phyloP scores from a whole-genome alignment of 352 stramenopile species.

The Globisporangium parvum region DNA sequence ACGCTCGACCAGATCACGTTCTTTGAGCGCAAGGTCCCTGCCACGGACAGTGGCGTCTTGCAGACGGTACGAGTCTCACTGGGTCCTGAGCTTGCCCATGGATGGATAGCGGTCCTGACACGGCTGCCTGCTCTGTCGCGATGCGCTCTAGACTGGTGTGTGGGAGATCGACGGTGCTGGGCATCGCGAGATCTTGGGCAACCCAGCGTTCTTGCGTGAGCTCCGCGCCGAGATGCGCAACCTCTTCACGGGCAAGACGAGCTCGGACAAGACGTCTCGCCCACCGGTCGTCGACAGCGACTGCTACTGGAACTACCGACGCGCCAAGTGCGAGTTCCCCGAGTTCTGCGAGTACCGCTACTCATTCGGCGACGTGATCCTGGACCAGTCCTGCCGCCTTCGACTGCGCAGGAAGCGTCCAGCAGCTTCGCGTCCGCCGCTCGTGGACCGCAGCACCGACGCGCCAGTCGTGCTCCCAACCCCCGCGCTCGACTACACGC shows the following conservation, averaged over 20 bases:
- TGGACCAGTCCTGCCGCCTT: slow-evolving; percentile 78
- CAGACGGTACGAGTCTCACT: slow-evolving; percentile 21
- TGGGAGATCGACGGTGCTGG: slow-evolving; percentile 74
- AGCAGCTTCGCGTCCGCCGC: slow-evolving; percentile 4
- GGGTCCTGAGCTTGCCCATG: background rate
- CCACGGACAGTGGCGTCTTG: slow-evolving; percentile 17
- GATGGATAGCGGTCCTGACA: background rate
- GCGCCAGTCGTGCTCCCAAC: background rate
- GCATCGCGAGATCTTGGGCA: slow-evolving; percentile 71
- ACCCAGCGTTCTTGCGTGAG: slow-evolving; percentile 66
- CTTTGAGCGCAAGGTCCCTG: slow-evolving; percentile 44
- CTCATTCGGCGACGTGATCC: slow-evolving; percentile 69
- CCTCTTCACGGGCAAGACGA: slow-evolving; percentile 48
- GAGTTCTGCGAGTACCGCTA: slow-evolving; percentile 83
- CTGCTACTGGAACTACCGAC: slow-evolving; percentile 84
- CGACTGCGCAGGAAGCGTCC: slow-evolving; percentile 29
- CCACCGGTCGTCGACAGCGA: slow-evolving; percentile 66
- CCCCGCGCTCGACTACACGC: slow-evolving; percentile 12
- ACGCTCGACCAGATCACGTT: slow-evolving; percentile 64
- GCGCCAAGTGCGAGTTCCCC: slow-evolving; percentile 61
- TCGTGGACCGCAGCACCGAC: background rate
- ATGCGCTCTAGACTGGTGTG: slow-evolving; percentile 50
- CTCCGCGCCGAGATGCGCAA: slow-evolving; percentile 63
- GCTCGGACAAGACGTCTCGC: slow-evolving; percentile 55
- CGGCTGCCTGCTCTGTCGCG: background rate